Evolutionary conservation across 306 rosid genomes (phyloP).

Genomic region (Inga laurina): DNA sequence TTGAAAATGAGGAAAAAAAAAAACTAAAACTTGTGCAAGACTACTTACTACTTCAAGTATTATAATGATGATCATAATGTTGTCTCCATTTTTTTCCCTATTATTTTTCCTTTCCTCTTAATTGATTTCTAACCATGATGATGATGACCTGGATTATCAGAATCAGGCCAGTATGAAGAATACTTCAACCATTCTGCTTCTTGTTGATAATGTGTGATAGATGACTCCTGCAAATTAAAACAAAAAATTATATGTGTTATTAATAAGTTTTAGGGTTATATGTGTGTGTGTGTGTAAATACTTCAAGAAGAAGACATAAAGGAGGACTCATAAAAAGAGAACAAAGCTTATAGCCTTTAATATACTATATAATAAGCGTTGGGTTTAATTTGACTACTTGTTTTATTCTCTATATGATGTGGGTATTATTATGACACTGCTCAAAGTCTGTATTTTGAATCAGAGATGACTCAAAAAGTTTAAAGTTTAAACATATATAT

Average conservation of each 20-base stretch:
- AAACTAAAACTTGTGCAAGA: constrained; percentile 33
- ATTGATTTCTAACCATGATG: constrained; percentile 44
- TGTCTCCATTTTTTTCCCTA: constrained; percentile 39
- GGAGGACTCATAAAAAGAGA: constrained; percentile 9
- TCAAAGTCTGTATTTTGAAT: constrained; percentile 42
- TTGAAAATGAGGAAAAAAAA: constrained; percentile 45
- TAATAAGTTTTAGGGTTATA: constrained; percentile 32
- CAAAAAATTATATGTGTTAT: neutral
- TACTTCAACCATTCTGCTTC: constrained; percentile 97
- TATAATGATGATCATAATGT: constrained; percentile 46
- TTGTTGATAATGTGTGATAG: constrained; percentile 62
- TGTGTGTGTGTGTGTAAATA: neutral
- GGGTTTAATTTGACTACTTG: constrained; percentile 4
- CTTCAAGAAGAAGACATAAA: constrained; percentile 1
- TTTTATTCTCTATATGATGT: constrained; percentile 29
- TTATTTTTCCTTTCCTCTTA: constrained; percentile 3
- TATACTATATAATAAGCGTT: constrained; percentile 28
- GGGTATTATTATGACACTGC: constrained; percentile 38
- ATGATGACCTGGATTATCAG: constrained; percentile 72
- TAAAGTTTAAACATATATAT: neutral
- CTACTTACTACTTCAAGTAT: constrained; percentile 38
- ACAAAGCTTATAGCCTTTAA: constrained; percentile 44
- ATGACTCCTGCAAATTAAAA: constrained; percentile 58
- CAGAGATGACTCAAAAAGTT: constrained; percentile 48
- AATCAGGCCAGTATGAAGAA: constrained; percentile 92